Evolutionary conservation across 2,329 filamentous ascomycete species (phyloP), one percentile per base, ranked within the genome.

Genomic region (Colletotrichum sp.): DNA sequence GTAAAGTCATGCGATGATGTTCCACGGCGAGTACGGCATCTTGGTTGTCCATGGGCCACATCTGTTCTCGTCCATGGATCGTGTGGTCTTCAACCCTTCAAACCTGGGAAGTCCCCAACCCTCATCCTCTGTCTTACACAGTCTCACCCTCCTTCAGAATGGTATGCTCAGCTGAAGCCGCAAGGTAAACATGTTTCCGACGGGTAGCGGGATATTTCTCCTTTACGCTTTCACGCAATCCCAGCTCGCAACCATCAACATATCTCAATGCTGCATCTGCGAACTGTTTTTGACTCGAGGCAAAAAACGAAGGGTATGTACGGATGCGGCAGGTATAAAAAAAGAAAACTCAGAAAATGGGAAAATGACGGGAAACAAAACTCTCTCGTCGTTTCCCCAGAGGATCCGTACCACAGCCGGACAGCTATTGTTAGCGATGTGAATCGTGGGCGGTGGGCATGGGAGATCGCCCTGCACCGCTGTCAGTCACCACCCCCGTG

Each of bases 1-100:
- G 55, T 52, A 57, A 66, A 65, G 43, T 70, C 60, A 67, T 76
- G 71, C 71, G 55, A 74, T 61, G 63, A 43, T 66, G n/a, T 48
- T 60, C 32, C 43, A 61, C 67, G 30, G 34, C 43, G 21, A 63
- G 16, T 16, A 15, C 34, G 39, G 59, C 59, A 18, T 70, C 34
- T 28, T 48, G 34, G 18, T 24, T 28, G 28, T 21, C 52, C 52
- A 55, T 28, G n/a, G 61, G 6, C 28, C 26, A 18, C 28, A 30
- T 18, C 24, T 32, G 24, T 30, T 59, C n/a, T 59, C 65, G 18
- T 67, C 65, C 30, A 59, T 43, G 43, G 43, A 59, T 59, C 55
- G 55, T 26, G n/a, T 64, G 12, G 21, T 39, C 34, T 28, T 36
- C 32, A 39, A 64, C 32, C 36, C 63, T 24, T 43, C 36, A 48